These are phyloP conservation scores for Pleurotus citrinopileatus DNA, from an alignment of 768 basidiomycete species.

Conservation along the genomic window DNA sequence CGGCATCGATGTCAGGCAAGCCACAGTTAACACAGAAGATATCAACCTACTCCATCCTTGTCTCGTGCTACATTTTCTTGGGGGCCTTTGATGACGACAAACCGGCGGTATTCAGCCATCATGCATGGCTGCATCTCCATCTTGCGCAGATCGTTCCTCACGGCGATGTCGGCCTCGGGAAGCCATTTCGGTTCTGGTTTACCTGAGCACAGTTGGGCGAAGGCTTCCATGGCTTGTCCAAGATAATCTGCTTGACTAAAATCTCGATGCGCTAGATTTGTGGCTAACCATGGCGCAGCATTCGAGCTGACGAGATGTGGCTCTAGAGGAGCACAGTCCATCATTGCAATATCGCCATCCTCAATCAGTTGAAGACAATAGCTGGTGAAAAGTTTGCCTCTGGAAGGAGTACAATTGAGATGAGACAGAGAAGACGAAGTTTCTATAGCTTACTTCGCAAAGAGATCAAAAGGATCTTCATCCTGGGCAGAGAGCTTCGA, in stretches of 20 bases:
- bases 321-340: constrained; percentile 43
- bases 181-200: constrained; percentile 30
- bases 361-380: constrained; percentile 48
- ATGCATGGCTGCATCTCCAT: constrained; percentile 66
- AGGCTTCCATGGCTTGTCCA: constrained; percentile 38
- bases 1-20: neutral
- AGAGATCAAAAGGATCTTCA: constrained; percentile 37
- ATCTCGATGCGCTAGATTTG: constrained; percentile 27
- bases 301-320: constrained; percentile 19
- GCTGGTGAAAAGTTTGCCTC: constrained; percentile 37
- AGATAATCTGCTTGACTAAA: constrained; percentile 40
- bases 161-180: constrained; percentile 38
- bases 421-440: neutral
- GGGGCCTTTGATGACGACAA: constrained; percentile 50
- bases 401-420: constrained; percentile 17
- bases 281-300: constrained; percentile 32
- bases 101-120: constrained; percentile 62
- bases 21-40: constrained; percentile 1
- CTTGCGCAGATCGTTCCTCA: constrained; percentile 43
- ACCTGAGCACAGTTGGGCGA: constrained; percentile 33
- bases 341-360: constrained; percentile 52
- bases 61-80: constrained; percentile 26
- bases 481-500: constrained; percentile 34
- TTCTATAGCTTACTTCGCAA: constrained; percentile 33
- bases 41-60: constrained; percentile 47